Base-by-base conservation (phyloP, 805 yeast species). In the Sugiyamaella floridensis region DNA sequence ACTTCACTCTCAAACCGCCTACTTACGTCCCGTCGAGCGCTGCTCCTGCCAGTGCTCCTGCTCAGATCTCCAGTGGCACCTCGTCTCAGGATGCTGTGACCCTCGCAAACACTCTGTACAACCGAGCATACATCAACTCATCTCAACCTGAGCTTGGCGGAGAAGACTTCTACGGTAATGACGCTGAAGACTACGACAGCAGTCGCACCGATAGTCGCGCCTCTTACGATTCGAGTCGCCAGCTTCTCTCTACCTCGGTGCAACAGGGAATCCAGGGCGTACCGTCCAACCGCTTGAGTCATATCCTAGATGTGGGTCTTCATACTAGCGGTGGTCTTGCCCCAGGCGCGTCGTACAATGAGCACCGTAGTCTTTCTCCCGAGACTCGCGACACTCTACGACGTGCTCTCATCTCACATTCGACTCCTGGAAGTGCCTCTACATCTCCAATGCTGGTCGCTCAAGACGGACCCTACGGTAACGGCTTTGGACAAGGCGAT, bases 291-390 rank as follows among this genome's bases (percentile, higher is more conserved):
- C 44, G 44, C 11, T 47, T 52, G 40, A 20, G 48, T 19, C 45
- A 54, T 26, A 34, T 65, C 22, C 49, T 65, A 50, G 69, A 66
- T 46, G 55, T 65, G 10, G 68, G 68, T 15, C 40, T 60, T 3
- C 45, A 55, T 19, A 55, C 60, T 5, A 58, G 64, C 32, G 69
- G 68, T 9, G 71, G 71, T 0, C 47, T 67, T 26, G 70, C 70
- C 0, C 70, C 71, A 0, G 70, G 71, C 0, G 67, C 66, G 1
- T 47, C 43, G 14, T 51, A 40, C 5, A 61, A 45, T 18, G 49
- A 44, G 15, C 49, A 52, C 32, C 40, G n/a, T n/a, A 32, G 34
- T 14, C 46, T 18, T 22, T 18, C 14, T 2, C 29, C 29, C 14
- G 32, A 32, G 45, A 29, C 5, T 40, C 40, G 26, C 32, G 47